These are phyloP conservation scores for Dissophora globulifera DNA, from an alignment of 192 early-diverging fungal species.

Conservation along the genomic window DNA sequence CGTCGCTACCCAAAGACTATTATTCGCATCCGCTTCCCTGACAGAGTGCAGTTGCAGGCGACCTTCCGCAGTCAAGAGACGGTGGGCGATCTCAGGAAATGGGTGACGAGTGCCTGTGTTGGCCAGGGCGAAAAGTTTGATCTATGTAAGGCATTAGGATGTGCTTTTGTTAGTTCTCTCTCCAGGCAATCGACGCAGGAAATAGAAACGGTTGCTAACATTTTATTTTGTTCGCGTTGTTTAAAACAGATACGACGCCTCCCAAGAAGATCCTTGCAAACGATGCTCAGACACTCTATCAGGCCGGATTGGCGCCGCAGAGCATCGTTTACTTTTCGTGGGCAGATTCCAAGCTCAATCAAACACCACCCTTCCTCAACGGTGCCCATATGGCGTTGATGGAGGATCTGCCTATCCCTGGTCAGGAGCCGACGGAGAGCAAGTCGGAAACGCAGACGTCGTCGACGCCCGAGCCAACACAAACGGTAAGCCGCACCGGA, in stretches of 20 bases:
- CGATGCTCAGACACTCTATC: constrained; percentile 54
- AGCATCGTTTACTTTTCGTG: constrained; percentile 65
- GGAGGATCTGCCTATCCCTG: constrained; percentile 41
- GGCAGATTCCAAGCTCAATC: constrained; percentile 46
- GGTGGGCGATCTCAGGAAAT: constrained; percentile 36
- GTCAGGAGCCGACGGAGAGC: not conserved
- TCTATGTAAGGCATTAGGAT: constrained; percentile 29
- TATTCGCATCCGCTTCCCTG: constrained; percentile 88
- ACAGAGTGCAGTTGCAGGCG: constrained; percentile 78
- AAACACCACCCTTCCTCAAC: constrained; percentile 36
- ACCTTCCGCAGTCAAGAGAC: constrained; percentile 75
- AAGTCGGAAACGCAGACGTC: not conserved
- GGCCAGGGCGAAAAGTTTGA: constrained; percentile 52
- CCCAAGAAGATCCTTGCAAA: constrained; percentile 65
- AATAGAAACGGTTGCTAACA: no score
- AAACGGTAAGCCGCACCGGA: constrained; percentile 4
- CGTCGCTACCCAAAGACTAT: constrained; percentile 80
- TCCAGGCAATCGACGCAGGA: no score
- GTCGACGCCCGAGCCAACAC: not conserved
- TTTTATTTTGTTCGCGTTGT: not conserved
- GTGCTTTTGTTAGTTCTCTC: no score
- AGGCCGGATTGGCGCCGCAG: constrained; percentile 64
- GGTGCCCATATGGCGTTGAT: constrained; percentile 33
- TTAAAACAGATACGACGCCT: constrained; percentile 54
- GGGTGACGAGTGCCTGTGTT: constrained; percentile 34